Base-by-base conservation (phyloP, 352 stramenopile genomes). In the Pythium volutum region DNA sequence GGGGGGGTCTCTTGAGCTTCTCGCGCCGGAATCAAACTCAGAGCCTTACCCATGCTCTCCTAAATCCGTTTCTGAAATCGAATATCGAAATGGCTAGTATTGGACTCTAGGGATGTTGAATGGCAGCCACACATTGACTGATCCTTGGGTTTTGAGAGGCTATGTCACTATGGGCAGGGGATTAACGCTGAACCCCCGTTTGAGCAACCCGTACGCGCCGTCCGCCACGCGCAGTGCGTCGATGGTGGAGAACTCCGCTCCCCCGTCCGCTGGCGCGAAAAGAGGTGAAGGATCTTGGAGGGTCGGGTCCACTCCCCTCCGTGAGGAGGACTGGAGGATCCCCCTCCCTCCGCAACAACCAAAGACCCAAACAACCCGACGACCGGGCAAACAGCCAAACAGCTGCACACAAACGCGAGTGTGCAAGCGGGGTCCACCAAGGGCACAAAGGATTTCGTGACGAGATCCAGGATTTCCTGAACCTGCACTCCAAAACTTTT, bases 401-500 rank as follows among this genome's bases (percentile, higher is more conserved):
- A 52, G 41, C 29, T 47, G 20, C 38, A 36, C 42, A 38, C 27
- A 41, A 20, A 47, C 50, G 50, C 50, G 25, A 57, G 45, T 23
- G 27, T 46, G 29, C 20, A 39, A n/a, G n/a, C n/a, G 33, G 27
- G 49, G 49, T 45, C 49, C 29, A 47, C 8, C 7, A 47, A 47
- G 41, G n/a, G n/a, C n/a, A n/a, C n/a, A n/a, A n/a, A n/a, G n/a
- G n/a, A n/a, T 20, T 25, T 25, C 41, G 20, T 25, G 20, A 47
- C 41, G 41, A 47, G 25, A 50, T 62, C 55, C 55, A 54, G 55
- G 54, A 62, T n/a, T n/a, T n/a, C 55, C 55, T 62, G 42, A 46
- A 62, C 55, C 42, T 51, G 22, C 53, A 20, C 39, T 60, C 53
- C 36, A 18, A n/a, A 5, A 23, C 15, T 41, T 22, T 10, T 41